Base-by-base conservation (phyloP, 2,329 filamentous ascomycete species). In the Dactylellina cionopaga region DNA sequence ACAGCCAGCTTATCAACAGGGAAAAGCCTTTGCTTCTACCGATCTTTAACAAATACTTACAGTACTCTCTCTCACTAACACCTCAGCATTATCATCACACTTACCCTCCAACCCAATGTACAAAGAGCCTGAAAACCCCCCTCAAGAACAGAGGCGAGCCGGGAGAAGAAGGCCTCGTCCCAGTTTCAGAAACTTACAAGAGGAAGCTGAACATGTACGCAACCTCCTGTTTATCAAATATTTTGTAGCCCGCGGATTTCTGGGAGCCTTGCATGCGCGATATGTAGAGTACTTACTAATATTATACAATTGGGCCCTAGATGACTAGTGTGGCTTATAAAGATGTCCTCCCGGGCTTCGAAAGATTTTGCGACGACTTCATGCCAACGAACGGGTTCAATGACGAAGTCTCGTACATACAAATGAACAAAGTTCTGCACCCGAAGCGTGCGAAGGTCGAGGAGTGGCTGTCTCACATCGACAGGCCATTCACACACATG, bases 371-470 rank as follows among this genome's bases (percentile, higher is more conserved):
- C 6, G 33, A 54, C 13, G 10, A 33, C 11, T 46, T 70, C 22
- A 31, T 62, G 3, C 15, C 7, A n/a, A n/a, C 22, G n/a, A n/a
- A 25, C 11, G 29, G 11, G 10, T 13, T 31, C 22, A 11, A 46
- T 46, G 11, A 9, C 19, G 25, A 19, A 5, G 27, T 37, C 5
- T 49, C 17, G 13, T 70, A 49, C 15, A 9, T n/a, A 0, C 37
- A n/a, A 6, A 33, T 56, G 39, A 62, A 59, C 13, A 17, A 56
- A 25, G 46, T 70, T 19, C 4, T 70, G n/a, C 46, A 70, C 7
- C 64, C 64, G 11, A n/a, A 41, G 29, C 3, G 17, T 5, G 15
- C 54, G 19, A 58, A 63, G 13, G 17, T n/a, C 17, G 37, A n/a
- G 5, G 39, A 51, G 3, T 70, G 64, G 64, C 19, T 70, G 3